Evolutionary conservation across 129 eudicot species (phyloP).

Genomic region (Escallonia herrerae): DNA sequence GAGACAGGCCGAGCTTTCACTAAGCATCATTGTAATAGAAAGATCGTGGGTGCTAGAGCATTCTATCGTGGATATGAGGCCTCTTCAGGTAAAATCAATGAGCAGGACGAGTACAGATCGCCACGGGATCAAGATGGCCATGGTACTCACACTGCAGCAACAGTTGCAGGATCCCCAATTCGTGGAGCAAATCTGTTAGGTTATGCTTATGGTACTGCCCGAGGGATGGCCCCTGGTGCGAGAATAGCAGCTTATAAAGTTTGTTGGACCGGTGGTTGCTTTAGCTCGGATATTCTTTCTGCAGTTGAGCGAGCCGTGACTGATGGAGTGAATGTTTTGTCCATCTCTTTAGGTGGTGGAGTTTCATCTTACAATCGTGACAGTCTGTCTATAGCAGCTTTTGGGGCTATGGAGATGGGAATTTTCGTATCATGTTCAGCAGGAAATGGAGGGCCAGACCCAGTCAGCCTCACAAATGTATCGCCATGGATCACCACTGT

Average conservation of each 20-base stretch:
- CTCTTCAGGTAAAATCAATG: constrained; percentile 68
- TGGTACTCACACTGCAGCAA: constrained; percentile 90
- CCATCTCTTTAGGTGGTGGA: constrained; percentile 91
- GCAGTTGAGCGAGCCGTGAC: constrained; percentile 83
- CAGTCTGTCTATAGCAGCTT: constrained; percentile 72
- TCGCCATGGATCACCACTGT: constrained; percentile 89
- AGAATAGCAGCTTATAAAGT: constrained; percentile 88
- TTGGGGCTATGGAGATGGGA: constrained; percentile 91
- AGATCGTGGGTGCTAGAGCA: constrained; percentile 72
- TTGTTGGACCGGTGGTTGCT: constrained; percentile 89
- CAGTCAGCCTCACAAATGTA: constrained; percentile 73
- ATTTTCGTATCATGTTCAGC: constrained; percentile 90
- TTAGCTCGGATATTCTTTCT: constrained; percentile 84
- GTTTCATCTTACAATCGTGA: constrained; percentile 72
- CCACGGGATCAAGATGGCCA: constrained; percentile 93
- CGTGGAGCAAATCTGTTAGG: constrained; percentile 81
- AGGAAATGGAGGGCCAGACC: constrained; percentile 88
- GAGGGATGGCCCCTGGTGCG: constrained; percentile 82
- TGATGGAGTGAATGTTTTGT: constrained; percentile 74
- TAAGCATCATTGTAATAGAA: constrained; percentile 51
- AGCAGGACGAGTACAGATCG: constrained; percentile 62
- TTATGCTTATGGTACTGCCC: constrained; percentile 75
- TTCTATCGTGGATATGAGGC: constrained; percentile 85
- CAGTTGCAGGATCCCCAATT: constrained; percentile 74
- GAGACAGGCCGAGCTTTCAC: constrained; percentile 63